A percentile compares a stretch with the other conserved stretches of the same genome.
These are phyloP conservation scores for Marasmius oreades DNA, from an alignment of 1,284 basidiomycete species.

Conservation along the genomic window DNA sequence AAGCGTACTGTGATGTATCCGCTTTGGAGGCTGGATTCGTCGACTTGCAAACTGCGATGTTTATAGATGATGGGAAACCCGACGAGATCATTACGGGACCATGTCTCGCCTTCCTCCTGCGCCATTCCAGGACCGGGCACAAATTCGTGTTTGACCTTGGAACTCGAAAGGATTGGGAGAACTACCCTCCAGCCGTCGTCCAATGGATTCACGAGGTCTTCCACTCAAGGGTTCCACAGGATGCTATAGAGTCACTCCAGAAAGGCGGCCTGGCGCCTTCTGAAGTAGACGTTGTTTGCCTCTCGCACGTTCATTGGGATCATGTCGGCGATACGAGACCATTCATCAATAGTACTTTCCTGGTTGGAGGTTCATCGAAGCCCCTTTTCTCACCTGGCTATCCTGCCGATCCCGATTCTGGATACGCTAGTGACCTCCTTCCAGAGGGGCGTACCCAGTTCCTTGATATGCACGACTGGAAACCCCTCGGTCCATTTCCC, in stretches of 20 bases:
- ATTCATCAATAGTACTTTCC: slow-evolving; percentile 45
- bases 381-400: slow-evolving; percentile 35
- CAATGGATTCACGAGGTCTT: slow-evolving; percentile 27
- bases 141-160: slow-evolving; percentile 54
- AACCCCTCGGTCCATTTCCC: slow-evolving; percentile 47
- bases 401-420: slow-evolving; percentile 35
- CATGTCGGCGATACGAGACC: slow-evolving; percentile 41
- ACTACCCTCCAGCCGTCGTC: slow-evolving; percentile 32
- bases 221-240: slow-evolving; percentile 33
- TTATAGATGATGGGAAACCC: slow-evolving; percentile 33
- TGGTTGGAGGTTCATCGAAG: slow-evolving; percentile 39
- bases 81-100: slow-evolving; percentile 30
- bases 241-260: slow-evolving; percentile 43
- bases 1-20: slow-evolving; percentile 46
- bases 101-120: slow-evolving; percentile 46
- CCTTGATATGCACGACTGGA: slow-evolving; percentile 27
- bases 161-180: slow-evolving; percentile 42
- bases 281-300: slow-evolving; percentile 40
- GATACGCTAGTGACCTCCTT: slow-evolving; percentile 34
- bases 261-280: slow-evolving; percentile 43
- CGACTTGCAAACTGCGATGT: slow-evolving; percentile 28
- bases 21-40: slow-evolving; percentile 46
- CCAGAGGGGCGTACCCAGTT: slow-evolving; percentile 40
- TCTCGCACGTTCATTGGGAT: slow-evolving; percentile 48
- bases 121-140: slow-evolving; percentile 37